Evolutionary conservation across 768 basidiomycete species (phyloP), one percentile per base, ranked within the genome.

Genomic region (Podaxis sp.): DNA sequence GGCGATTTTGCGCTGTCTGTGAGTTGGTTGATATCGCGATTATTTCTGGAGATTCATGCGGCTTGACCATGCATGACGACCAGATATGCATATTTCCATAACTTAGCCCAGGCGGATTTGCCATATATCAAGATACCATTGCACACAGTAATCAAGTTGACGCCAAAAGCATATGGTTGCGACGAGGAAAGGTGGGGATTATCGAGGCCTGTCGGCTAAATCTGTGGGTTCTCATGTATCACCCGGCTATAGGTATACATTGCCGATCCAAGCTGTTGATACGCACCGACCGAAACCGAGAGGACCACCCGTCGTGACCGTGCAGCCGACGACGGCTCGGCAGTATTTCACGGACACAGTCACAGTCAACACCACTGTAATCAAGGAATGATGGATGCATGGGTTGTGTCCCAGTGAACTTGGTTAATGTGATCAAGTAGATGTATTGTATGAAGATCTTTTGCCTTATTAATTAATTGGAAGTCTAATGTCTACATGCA

Each of bases 41-140:
- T 28, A 54, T 47, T 38, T 53, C 32, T 38, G 5, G n/a, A 25
- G 47, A 18, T 36, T 6, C 18, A 32, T 9, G 50, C 25, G 57
- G 32, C 27, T 52, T 62, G 9, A 66, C 37, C 28, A 51, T 38
- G 69, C 66, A 70, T 74, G 23, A 74, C 27, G 21, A 13, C 18
- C 68, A 95, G 92, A 70, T 98, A 99, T 69, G 96, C 96, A 16
- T 99, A 99, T 77, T 98, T 98, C 77, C 90, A 93, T 72, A 84
- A 95, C 66, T 76, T 96, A 23, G 85, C 91, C 0, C 97, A 97
- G 72, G 91, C 83, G 23, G 95, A 98, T 69, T 80, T 99, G 36
- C 97, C 97, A 1, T 99, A 99, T 71, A 92, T 98, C 79, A 96
- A 95, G 77, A 95, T 98, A 50, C 95, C 95, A 0, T 74, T 96